Base-by-base conservation (phyloP, 2,329 filamentous ascomycete genomes). In the Emergomyces pasteurianus region DNA sequence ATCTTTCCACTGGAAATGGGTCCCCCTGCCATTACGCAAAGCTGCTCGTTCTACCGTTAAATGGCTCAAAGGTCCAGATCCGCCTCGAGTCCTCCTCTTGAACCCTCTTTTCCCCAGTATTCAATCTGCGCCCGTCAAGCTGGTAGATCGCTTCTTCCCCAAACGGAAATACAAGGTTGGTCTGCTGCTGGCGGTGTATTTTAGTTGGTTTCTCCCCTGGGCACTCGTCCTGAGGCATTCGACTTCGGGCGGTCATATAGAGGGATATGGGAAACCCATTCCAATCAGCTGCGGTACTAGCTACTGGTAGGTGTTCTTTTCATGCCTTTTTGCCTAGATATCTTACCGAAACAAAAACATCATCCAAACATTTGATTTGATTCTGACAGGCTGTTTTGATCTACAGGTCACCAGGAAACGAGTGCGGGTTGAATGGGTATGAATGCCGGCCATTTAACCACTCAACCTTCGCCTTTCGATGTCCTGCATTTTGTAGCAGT, bases 401-500 rank as follows among this genome's bases (percentile, higher is more conserved):
- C 14, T n/a, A 36, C 43, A 78, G 76, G 76, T 66, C 70, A 34
- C 64, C 67, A 52, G 76, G 73, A 26, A 80, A 79, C 61, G 69
- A 70, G 47, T 83, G 81, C 67, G 81, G 81, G 10, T 65, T 82
- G 3, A 80, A 83, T 65, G 81, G 81, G 46, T 79, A 81, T 43
- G 74, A 80, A 60, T 84, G 81, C 66, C 77, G 80, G 40, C 81
- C 81, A 0, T 83, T 83, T 63, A 75, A 77, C 38, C 74, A 78
- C 50, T 74, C 77, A n/a, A 77, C 75, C 3, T 73, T 82, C 60
- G 75, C 80, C 10, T 84, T 84, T 67, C 76, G 79, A 61, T 84
- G 81, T 66, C 81, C 81, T n/a, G 78, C 81, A 31, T 78, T 79
- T 62, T 84, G 81, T 67, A 72, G 70, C 58, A 71, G 74, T 57